Conservation (phyloP, 1,284 basidiomycete species). For the Boletellus deceptivus region DNA sequence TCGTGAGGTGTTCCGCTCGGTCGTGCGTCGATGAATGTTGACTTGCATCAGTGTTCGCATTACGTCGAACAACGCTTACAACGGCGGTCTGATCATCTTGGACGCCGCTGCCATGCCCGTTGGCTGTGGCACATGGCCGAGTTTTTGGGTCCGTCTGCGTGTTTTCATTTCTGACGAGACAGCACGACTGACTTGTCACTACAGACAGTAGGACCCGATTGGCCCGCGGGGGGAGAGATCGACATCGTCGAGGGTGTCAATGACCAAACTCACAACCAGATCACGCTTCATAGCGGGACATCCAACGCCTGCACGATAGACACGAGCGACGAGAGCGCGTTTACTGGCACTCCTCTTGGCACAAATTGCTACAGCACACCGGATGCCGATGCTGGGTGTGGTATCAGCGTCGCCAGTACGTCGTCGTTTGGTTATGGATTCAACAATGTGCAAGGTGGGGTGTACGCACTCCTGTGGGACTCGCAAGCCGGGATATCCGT, state of each 20-base stretch:
- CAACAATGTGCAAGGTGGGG: slow-evolving; percentile 67
- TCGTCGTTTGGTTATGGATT: slow-evolving; percentile 69
- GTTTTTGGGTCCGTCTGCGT: slow-evolving; percentile 50
- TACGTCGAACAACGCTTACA: slow-evolving; percentile 61
- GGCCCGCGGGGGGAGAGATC: slow-evolving; percentile 71
- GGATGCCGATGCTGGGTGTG: slow-evolving; percentile 51
- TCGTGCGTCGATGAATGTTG: slow-evolving; percentile 7
- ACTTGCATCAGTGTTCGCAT: slow-evolving; percentile 62
- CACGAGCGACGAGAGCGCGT: slow-evolving; percentile 8
- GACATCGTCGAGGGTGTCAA: slow-evolving; percentile 76
- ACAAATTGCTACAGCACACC: slow-evolving; percentile 42
- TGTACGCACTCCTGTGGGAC: slow-evolving; percentile 75
- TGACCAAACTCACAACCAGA: slow-evolving; percentile 55
- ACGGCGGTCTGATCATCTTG: slow-evolving; percentile 73
- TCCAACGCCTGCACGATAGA: slow-evolving; percentile 23
- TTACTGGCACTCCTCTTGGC: slow-evolving; percentile 33
- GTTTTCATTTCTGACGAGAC: not conserved
- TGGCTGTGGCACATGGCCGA: slow-evolving; percentile 80
- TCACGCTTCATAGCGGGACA: slow-evolving; percentile 64
- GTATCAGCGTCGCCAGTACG: slow-evolving; percentile 37
- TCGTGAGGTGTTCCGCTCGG: slow-evolving; percentile 45
- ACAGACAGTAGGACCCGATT: slow-evolving; percentile 54
- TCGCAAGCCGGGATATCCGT: slow-evolving; percentile 59
- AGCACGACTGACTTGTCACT: not conserved
- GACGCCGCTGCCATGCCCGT: slow-evolving; percentile 75